Evolutionary conservation across 148 eudicot species (phyloP).

Genomic region (Arbutus unedo): DNA sequence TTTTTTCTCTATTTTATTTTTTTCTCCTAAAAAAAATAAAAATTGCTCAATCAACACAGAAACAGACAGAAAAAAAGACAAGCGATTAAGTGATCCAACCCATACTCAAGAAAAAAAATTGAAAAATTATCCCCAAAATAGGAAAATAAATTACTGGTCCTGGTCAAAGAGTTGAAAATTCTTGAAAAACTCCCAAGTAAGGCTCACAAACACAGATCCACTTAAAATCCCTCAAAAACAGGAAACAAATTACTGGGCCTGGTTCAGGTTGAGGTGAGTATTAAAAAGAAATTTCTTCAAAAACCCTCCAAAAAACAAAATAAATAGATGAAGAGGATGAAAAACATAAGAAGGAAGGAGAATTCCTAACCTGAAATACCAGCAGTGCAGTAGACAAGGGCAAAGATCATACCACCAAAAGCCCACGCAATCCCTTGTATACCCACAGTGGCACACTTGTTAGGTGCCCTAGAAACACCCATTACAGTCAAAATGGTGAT

Average conservation of each 20-base stretch:
- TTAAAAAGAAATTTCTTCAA: not conserved
- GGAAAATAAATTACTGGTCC: not conserved
- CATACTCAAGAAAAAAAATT: not conserved
- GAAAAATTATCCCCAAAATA: not conserved
- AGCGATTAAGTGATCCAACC: not conserved
- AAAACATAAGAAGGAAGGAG: not conserved
- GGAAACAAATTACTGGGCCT: not conserved
- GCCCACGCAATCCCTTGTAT: slow-evolving; percentile 96
- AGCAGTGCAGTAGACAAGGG: slow-evolving; percentile 91
- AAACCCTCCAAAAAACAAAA: no score
- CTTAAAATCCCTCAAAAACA: not conserved
- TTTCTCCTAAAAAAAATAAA: not conserved
- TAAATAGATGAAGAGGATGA: not conserved
- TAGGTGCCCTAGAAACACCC: slow-evolving; percentile 51
- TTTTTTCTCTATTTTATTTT: not conserved
- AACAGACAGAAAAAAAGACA: not conserved
- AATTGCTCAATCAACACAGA: not conserved
- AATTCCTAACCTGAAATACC: slow-evolving; percentile 68
- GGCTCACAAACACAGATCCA: not conserved
- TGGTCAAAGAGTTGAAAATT: not conserved
- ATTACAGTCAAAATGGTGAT: slow-evolving; percentile 71
- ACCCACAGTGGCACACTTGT: slow-evolving; percentile 75
- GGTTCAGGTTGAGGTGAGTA: not conserved
- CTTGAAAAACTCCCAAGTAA: not conserved
- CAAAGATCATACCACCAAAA: slow-evolving; percentile 95